Percentiles rank a stretch among this genome's conserved stretches.
Evolutionary conservation across 129 eudicot genomes (phyloP).

Genomic region (Escallonia herrerae): DNA sequence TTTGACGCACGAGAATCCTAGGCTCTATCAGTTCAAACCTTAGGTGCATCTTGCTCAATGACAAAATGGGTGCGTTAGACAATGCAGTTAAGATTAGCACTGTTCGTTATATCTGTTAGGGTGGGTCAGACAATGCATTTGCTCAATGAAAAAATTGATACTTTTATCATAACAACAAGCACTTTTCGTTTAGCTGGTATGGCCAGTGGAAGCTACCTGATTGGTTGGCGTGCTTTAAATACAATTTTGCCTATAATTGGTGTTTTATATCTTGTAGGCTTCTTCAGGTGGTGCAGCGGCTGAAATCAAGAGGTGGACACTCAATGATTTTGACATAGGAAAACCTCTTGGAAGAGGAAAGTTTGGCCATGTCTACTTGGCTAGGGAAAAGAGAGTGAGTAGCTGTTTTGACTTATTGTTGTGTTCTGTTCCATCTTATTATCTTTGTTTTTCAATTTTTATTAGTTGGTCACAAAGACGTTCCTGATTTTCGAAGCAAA

Average conservation of each 20-base stretch:
- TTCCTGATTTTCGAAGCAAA: neutral
- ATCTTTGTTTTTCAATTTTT: neutral
- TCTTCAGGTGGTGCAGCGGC: constrained; percentile 41
- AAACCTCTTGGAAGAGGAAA: constrained; percentile 94
- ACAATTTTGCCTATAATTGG: neutral
- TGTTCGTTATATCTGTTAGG: no score
- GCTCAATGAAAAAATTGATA: no score
- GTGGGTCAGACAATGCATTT: no score
- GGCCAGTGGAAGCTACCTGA: no score
- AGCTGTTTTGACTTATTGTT: constrained; percentile 1
- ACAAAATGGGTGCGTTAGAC: no score
- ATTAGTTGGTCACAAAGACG: neutral
- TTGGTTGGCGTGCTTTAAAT: neutral
- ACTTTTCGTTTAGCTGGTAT: no score
- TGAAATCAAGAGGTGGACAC: constrained; percentile 77
- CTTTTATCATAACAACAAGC: no score
- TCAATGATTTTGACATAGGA: constrained; percentile 80
- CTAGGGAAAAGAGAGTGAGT: constrained; percentile 85
- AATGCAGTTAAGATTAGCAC: no score
- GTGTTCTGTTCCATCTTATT: neutral
- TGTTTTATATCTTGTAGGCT: constrained; percentile 26
- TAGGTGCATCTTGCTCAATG: no score
- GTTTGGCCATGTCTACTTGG: constrained; percentile 91
- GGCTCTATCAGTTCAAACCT: no score
- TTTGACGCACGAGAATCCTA: no score